phyloP scores from a whole-genome alignment of 1,284 basidiomycete species.

The Vanrija sp. region DNA sequence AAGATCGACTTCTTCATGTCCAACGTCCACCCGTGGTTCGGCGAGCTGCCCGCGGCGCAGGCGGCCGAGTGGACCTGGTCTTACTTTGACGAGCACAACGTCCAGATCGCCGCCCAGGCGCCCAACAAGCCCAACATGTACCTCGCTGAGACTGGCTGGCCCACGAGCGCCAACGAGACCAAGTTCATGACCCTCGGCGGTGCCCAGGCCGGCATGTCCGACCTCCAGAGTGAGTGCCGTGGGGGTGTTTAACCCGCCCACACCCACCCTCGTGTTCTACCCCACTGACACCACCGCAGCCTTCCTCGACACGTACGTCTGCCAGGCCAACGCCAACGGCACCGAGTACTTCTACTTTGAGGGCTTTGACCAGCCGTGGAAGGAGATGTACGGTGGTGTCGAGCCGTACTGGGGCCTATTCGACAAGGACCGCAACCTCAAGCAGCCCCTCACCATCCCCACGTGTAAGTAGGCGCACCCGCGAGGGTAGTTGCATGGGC shows the following conservation, averaged over 20 bases:
- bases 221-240: conserved; percentile 58
- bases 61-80: conserved; percentile 66
- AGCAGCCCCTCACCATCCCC: conserved; percentile 51
- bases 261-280: no score
- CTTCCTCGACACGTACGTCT: conserved; percentile 82
- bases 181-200: conserved; percentile 35
- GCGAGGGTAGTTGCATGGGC: no score
- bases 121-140: conserved; percentile 70
- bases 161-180: conserved; percentile 60
- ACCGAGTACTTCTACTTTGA: conserved; percentile 71
- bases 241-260: no score
- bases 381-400: conserved; percentile 68
- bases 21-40: conserved; percentile 68
- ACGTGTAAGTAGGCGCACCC: conserved; percentile 29
- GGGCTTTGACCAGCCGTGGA: conserved; percentile 83
- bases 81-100: conserved; percentile 62
- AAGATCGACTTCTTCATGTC: conserved; percentile 66
- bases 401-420: conserved; percentile 70
- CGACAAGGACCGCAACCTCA: conserved; percentile 53
- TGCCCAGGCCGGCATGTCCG: conserved; percentile 55
- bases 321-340: conserved; percentile 73
- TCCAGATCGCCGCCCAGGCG: conserved; percentile 45
- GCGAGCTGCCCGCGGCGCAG: conserved; percentile 59
- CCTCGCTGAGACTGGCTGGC: conserved; percentile 94
- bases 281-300: conserved; percentile 61